A percentile compares a stretch with the other conserved stretches of the same genome.
These are phyloP conservation scores for Erigeron philadelphicus DNA, from an alignment of 140 eudicot species.

Conservation along the genomic window DNA sequence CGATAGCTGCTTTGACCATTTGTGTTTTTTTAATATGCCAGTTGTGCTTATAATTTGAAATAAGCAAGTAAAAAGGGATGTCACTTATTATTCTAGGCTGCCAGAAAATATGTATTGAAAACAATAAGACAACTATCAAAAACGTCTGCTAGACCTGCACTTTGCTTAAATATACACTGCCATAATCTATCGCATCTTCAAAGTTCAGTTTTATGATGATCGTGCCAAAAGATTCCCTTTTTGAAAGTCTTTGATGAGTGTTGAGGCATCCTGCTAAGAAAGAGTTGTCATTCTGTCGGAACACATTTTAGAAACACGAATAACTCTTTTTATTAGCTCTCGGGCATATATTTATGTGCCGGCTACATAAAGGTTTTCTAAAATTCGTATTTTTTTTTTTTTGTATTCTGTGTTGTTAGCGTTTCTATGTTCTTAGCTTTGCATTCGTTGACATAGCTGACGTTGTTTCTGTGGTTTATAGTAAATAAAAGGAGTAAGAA, in stretches of 20 bases:
- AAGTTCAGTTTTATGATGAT: too few species aligned
- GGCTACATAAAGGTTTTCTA: not conserved
- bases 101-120: too few species aligned
- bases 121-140: too few species aligned
- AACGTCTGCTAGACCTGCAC: too few species aligned
- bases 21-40: not conserved
- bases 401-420: too few species aligned
- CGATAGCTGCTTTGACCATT: not conserved
- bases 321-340: not conserved
- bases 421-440: not conserved
- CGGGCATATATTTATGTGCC: not conserved
- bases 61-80: not conserved
- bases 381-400: too few species aligned
- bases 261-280: too few species aligned
- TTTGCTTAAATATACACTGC: too few species aligned
- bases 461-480: slow-evolving; percentile 6
- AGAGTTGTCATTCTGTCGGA: not conserved
- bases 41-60: not conserved
- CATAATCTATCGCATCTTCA: too few species aligned
- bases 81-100: not conserved
- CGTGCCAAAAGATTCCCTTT: too few species aligned
- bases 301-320: not conserved
- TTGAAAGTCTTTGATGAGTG: too few species aligned
- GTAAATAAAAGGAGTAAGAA: slow-evolving; percentile 1
- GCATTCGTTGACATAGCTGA: slow-evolving; percentile 1